A percentile compares a stretch with the other conserved stretches of the same genome.
Conservation (phyloP, 768 basidiomycete genomes). For the Mycena filopes region DNA sequence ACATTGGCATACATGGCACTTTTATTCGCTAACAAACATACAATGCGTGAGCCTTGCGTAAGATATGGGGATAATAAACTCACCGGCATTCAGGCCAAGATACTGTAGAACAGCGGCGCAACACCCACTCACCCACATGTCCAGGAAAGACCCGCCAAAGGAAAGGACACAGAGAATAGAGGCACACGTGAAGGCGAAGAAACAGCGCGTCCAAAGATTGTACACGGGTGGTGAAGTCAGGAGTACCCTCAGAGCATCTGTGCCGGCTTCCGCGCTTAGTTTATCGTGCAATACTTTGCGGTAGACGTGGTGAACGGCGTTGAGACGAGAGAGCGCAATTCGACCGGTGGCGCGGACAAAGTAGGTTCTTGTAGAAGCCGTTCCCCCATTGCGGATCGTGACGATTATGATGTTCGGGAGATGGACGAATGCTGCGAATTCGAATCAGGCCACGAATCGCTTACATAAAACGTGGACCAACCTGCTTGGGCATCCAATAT, state of each 20-base stretch:
- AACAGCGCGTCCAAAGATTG: constrained; percentile 70
- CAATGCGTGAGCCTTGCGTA: too few species aligned
- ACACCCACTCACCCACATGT: constrained; percentile 83
- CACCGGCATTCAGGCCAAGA: constrained; percentile 74
- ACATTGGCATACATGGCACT: constrained; percentile 95
- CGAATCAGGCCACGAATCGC: constrained; percentile 6
- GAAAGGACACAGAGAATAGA: constrained; percentile 86
- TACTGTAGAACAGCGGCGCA: constrained; percentile 80
- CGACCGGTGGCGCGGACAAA: constrained; percentile 87
- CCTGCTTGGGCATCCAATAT: constrained; percentile 83
- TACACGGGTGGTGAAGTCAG: constrained; percentile 76
- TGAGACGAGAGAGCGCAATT: constrained; percentile 84
- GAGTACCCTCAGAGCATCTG: constrained; percentile 70
- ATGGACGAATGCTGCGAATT: constrained; percentile 78
- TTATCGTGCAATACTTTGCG: constrained; percentile 88
- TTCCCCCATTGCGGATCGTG: constrained; percentile 82
- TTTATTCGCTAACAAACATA: constrained; percentile 71
- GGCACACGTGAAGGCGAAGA: constrained; percentile 80
- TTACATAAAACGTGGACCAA: constrained; percentile 31
- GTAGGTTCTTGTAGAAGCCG: constrained; percentile 79
- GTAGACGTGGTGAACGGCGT: constrained; percentile 86
- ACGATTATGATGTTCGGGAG: constrained; percentile 83
- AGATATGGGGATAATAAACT: not conserved
- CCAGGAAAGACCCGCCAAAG: constrained; percentile 83
- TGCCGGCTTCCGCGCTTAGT: constrained; percentile 79